Conservation (phyloP, 768 basidiomycete species). For the Sarcomyxa edulis region DNA sequence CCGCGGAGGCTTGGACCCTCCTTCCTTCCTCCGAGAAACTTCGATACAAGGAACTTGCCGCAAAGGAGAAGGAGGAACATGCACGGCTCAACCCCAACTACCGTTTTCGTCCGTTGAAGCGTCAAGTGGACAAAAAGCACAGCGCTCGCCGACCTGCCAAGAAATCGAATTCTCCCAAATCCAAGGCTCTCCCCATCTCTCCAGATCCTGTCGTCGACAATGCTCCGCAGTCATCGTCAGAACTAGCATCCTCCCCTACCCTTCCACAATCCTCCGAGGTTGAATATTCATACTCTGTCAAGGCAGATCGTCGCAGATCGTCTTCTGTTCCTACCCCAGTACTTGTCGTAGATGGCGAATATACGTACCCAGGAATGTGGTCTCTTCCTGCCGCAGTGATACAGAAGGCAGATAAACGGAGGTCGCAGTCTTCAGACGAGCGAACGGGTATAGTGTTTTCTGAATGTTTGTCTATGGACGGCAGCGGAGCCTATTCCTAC, state of each 20-base stretch:
- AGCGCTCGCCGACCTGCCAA: constrained; percentile 15
- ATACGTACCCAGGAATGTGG: too few species aligned
- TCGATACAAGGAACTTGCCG: constrained; percentile 48
- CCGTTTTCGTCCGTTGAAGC: constrained; percentile 53
- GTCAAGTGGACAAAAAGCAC: constrained; percentile 21
- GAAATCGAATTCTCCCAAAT: constrained; percentile 9
- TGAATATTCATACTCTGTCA: constrained; percentile 13
- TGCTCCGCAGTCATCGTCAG: not conserved
- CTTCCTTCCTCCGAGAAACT: constrained; percentile 43
- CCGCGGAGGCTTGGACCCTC: constrained; percentile 69
- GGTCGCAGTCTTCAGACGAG: too few species aligned
- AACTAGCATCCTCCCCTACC: constrained; percentile 2
- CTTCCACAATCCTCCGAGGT: constrained; percentile 6
- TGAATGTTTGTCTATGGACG: too few species aligned
- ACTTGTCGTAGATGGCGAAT: too few species aligned
- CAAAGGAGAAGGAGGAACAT: constrained; percentile 52
- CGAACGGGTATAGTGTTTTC: too few species aligned
- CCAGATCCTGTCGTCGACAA: not conserved
- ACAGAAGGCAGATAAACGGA: too few species aligned
- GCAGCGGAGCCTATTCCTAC: too few species aligned
- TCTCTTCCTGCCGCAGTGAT: too few species aligned
- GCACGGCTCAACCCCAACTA: constrained; percentile 55
- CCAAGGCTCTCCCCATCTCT: constrained; percentile 1
- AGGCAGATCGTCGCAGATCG: constrained; percentile 22
- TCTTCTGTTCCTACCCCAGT: constrained; percentile 31